Evolutionary conservation across 768 basidiomycete species (phyloP), one percentile per base, ranked within the genome.

Genomic region (Amanita pallidorosea): DNA sequence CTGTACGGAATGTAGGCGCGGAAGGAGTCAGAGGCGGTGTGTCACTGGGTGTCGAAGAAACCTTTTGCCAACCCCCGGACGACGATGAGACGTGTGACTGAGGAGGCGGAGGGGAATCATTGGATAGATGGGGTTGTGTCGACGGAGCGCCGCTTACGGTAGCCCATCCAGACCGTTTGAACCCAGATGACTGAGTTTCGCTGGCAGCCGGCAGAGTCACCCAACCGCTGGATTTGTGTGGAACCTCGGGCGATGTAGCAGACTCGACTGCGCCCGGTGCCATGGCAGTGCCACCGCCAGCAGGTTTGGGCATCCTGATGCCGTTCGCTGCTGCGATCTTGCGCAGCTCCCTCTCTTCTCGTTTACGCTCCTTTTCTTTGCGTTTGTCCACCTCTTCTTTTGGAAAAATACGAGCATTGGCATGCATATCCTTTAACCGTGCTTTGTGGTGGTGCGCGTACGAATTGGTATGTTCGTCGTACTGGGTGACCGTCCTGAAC

Each of bases 391-490:
- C 56, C 48, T 87, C 87, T 52, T 79, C 83, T 57, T 79, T 71
- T 13, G 75, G 74, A 49, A 79, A 78, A n/a, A 79, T 66, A 9
- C 83, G 80, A 45, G 77, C 77, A 45, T 80, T 80, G 25, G 80
- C 79, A 67, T 88, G 85, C 85, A 90, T 86, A 57, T 90, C 88
- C 57, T 70, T 82, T 62, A 82, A 76, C 45, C 89, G 83, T 33
- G 83, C 83, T 65, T 85, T 89, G 68, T 89, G 88, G 58, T 88
- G 85, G 60, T 90, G 88, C 0, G 87, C 85, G 56, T 89, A 90
- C 6, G 89, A 89, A 59, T 90, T 91, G 49, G 85, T 87, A 64
- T 92, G 89, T 59, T 91, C 89, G 56, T 91, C 89, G 58, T 87
- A 92, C 59, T 89, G 88, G 0, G 86, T 81, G 17, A 91, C 85